Percentiles rank a stretch among this genome's conserved stretches.
These are phyloP conservation scores for Boletus sp. DNA, from an alignment of 768 basidiomycete genomes.

Conservation along the genomic window DNA sequence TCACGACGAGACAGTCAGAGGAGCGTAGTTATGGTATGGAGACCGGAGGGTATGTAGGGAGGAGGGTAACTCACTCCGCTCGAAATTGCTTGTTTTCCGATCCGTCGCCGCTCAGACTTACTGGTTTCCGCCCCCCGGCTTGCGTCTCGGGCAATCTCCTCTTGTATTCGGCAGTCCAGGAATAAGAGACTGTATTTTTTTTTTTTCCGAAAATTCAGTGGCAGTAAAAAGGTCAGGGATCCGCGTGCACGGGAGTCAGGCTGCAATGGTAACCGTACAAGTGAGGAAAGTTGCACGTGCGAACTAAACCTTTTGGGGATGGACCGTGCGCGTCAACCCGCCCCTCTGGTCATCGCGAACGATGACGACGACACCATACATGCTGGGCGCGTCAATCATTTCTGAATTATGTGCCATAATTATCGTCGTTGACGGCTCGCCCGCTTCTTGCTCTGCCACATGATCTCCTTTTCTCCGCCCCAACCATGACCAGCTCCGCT, in stretches of 20 bases:
- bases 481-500: conserved; percentile 35
- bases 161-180: conserved; percentile 8
- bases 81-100: conserved; percentile 37
- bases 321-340: conserved; percentile 24
- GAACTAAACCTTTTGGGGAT: conserved; percentile 30
- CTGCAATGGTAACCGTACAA: conserved; percentile 28
- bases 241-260: conserved; percentile 7
- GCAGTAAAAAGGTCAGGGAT: conserved; percentile 2
- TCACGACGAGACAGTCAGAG: conserved; percentile 2
- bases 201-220: conserved; percentile 6
- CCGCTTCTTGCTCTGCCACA: conserved; percentile 21
- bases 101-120: conserved; percentile 36
- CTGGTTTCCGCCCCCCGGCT: conserved; percentile 14
- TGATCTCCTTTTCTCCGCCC: conserved; percentile 32
- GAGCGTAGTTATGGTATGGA: not conserved
- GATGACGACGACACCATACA: conserved; percentile 20
- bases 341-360: conserved; percentile 10
- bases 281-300: conserved; percentile 30
- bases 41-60: not conserved
- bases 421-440: conserved; percentile 13
- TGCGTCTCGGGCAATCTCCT: conserved; percentile 2
- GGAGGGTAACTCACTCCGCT: conserved; percentile 32
- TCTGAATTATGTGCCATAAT: conserved; percentile 25
- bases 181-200: conserved; percentile 5
- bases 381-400: not conserved